phyloP scores from a whole-genome alignment of 116 monocot species.

The Trichopus zeylanicus region DNA sequence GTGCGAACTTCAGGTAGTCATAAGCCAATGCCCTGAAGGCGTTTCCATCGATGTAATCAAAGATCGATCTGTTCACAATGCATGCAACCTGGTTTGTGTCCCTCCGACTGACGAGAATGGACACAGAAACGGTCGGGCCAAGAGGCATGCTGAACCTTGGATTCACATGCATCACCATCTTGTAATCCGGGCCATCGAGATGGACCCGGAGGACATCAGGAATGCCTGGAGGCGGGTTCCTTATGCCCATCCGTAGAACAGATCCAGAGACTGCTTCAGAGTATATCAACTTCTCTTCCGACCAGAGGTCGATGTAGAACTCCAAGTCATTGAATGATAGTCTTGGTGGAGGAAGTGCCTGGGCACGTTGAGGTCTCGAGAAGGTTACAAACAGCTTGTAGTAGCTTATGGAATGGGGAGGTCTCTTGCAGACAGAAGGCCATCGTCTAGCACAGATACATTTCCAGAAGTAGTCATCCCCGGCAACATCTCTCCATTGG shows the following conservation, averaged over 20 bases:
- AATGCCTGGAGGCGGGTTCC: slow-evolving; percentile 30
- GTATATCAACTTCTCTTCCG: slow-evolving; percentile 45
- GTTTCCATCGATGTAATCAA: slow-evolving; percentile 61
- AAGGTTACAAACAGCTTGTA: slow-evolving; percentile 49
- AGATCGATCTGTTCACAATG: slow-evolving; percentile 41
- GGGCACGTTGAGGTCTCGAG: slow-evolving; percentile 21
- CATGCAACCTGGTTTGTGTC: slow-evolving; percentile 69
- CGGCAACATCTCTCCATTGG: slow-evolving; percentile 72
- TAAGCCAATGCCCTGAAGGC: slow-evolving; percentile 60
- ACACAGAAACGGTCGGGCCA: slow-evolving; percentile 25
- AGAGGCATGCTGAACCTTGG: slow-evolving; percentile 44
- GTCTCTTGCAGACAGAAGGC: slow-evolving; percentile 69
- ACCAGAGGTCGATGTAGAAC: slow-evolving; percentile 86
- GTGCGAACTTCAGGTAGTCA: slow-evolving; percentile 63
- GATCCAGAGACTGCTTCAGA: slow-evolving; percentile 52
- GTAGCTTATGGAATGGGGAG: slow-evolving; percentile 38
- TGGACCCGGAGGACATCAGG: slow-evolving; percentile 29
- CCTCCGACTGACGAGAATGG: slow-evolving; percentile 49
- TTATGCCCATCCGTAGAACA: slow-evolving; percentile 35
- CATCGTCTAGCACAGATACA: slow-evolving; percentile 61
- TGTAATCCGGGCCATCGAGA: slow-evolving; percentile 35
- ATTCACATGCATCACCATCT: slow-evolving; percentile 68
- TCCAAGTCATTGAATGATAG: slow-evolving; percentile 65
- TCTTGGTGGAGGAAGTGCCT: slow-evolving; percentile 40
- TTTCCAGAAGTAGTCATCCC: slow-evolving; percentile 83